Percentiles rank a stretch among this genome's conserved stretches.
Conservation (phyloP, 2,329 filamentous ascomycete genomes). For the Pseudocercospora crystallina region DNA sequence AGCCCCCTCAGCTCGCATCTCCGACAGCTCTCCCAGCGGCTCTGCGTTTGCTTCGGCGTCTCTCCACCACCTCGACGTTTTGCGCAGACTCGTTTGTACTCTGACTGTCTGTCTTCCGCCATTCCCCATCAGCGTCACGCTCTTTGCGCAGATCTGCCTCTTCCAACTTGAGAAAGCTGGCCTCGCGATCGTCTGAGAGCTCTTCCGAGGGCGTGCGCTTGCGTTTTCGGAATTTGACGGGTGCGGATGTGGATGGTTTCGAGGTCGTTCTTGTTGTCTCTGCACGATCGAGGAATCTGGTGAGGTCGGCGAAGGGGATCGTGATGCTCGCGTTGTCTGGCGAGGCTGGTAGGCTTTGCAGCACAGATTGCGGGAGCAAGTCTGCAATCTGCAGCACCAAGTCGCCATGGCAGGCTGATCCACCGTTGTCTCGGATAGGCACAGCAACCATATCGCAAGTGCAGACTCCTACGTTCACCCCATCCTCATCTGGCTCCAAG, state of each 20-base stretch:
- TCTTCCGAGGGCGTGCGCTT: conserved; percentile 21
- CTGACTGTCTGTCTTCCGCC: neutral
- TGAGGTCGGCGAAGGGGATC: conserved; percentile 18
- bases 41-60: conserved; percentile 6
- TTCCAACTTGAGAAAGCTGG: conserved; percentile 13
- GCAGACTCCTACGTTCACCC: conserved; percentile 23
- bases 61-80: conserved; percentile 3
- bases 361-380: conserved; percentile 11
- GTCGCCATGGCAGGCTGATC: conserved; percentile 9
- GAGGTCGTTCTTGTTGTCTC: neutral
- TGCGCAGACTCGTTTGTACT: neutral
- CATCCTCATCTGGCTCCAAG: conserved; percentile 20
- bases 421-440: conserved; percentile 10
- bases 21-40: conserved; percentile 2
- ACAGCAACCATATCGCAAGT: conserved; percentile 9
- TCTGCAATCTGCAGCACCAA: conserved; percentile 17
- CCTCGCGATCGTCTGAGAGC: conserved; percentile 16
- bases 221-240: conserved; percentile 17
- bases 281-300: conserved; percentile 5
- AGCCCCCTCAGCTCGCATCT: conserved; percentile 8
- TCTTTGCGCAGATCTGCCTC: conserved; percentile 14
- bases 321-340: conserved; percentile 13
- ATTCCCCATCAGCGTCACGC: conserved; percentile 6
- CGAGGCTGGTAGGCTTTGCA: conserved; percentile 1
- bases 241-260: neutral